Conservation (phyloP, 768 basidiomycete genomes). For the Gautieria morchelliformis region DNA sequence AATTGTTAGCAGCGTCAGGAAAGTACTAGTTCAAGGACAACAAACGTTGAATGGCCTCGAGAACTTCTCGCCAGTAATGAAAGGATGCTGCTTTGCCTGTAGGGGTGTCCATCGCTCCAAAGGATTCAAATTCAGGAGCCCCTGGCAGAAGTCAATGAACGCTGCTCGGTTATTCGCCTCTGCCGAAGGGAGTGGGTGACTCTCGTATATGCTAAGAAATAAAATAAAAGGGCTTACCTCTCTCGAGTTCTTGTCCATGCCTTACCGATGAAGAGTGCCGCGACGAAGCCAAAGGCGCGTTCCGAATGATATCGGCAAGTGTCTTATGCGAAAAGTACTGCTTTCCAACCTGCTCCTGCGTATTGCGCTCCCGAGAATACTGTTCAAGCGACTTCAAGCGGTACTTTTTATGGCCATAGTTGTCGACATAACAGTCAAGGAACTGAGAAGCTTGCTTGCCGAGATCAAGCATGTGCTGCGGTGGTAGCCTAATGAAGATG, state of each 20-base stretch:
- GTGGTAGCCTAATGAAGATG: slow-evolving; percentile 56
- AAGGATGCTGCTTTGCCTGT: slow-evolving; percentile 91
- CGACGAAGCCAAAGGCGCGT: slow-evolving; percentile 82
- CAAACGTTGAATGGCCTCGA: slow-evolving; percentile 70
- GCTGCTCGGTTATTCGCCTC: slow-evolving; percentile 90
- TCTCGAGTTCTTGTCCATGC: slow-evolving; percentile 77
- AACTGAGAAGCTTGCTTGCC: slow-evolving; percentile 95
- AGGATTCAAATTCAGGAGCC: slow-evolving; percentile 88
- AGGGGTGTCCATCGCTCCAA: slow-evolving; percentile 96
- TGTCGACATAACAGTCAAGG: slow-evolving; percentile 73
- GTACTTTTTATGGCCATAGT: slow-evolving; percentile 64
- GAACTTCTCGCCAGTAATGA: slow-evolving; percentile 96
- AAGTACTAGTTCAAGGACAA: background rate
- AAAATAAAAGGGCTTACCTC: slow-evolving; percentile 39
- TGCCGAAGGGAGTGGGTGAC: slow-evolving; percentile 21
- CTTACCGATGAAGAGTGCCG: slow-evolving; percentile 48
- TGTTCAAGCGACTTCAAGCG: slow-evolving; percentile 87
- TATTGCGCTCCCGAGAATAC: slow-evolving; percentile 90
- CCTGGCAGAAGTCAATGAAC: slow-evolving; percentile 96
- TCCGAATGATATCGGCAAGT: slow-evolving; percentile 91
- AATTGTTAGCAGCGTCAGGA: background rate
- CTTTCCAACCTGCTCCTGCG: slow-evolving; percentile 95
- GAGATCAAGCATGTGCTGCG: slow-evolving; percentile 85
- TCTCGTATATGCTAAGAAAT: background rate
- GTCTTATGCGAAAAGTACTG: slow-evolving; percentile 96